These are phyloP conservation scores for Nicotiana attenuata DNA, from an alignment of 257 asterid species.

Conservation along the genomic window DNA sequence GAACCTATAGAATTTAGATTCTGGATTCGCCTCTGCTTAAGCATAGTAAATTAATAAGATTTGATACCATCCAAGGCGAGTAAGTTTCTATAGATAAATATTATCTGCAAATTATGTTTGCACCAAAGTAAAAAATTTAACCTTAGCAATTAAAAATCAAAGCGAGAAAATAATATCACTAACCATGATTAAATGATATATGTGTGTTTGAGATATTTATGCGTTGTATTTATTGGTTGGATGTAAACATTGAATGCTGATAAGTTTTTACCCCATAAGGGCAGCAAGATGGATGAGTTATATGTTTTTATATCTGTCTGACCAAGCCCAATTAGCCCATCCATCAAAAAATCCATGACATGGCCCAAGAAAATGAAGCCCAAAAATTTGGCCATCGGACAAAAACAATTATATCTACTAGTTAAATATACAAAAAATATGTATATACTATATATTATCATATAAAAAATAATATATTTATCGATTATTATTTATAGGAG, in stretches of 20 bases:
- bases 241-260: background rate
- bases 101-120: background rate
- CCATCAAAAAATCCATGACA: background rate
- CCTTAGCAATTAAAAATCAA: background rate
- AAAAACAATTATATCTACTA: too few relatives aligned
- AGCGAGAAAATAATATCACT: too few relatives aligned
- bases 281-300: too few relatives aligned
- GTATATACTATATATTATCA: too few relatives aligned
- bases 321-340: background rate
- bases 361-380: background rate
- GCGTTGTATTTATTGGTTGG: background rate
- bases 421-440: too few relatives aligned
- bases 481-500: rapidly evolving
- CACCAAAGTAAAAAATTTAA: background rate
- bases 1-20: too few relatives aligned
- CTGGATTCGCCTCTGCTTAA: too few relatives aligned
- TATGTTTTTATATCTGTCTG: background rate
- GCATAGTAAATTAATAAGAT: too few relatives aligned
- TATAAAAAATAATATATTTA: too few relatives aligned
- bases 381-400: background rate
- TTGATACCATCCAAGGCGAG: too few relatives aligned
- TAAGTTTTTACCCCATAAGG: background rate
- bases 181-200: background rate
- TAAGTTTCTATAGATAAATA: too few relatives aligned
- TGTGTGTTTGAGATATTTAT: background rate